These are phyloP conservation scores for Starmerella bacillaris DNA, from an alignment of 805 yeast genomes.

Conservation along the genomic window DNA sequence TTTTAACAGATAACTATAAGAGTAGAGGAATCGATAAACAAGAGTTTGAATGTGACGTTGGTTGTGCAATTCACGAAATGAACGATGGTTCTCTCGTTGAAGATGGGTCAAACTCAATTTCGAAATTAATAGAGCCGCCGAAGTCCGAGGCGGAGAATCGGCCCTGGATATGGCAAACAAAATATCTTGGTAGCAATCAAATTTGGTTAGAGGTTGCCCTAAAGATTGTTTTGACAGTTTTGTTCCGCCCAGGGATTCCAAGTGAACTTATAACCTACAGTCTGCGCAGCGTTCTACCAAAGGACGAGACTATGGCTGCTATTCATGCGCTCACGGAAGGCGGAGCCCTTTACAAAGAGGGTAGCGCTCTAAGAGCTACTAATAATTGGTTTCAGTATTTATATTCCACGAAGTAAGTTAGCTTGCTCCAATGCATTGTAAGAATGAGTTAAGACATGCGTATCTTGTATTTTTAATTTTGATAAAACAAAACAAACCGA, in stretches of 20 bases:
- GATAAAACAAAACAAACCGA: too few species aligned
- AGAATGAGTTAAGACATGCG: too few species aligned
- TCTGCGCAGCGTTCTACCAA: slow-evolving; percentile 16
- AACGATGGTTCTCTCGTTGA: too few species aligned
- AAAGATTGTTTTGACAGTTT: slow-evolving; percentile 29
- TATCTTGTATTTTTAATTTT: too few species aligned
- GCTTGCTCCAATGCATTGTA: too few species aligned
- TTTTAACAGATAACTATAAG: slow-evolving; percentile 29
- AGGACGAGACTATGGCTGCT: slow-evolving; percentile 17
- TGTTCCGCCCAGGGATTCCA: slow-evolving; percentile 40
- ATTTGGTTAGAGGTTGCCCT: slow-evolving; percentile 45
- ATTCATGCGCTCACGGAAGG: slow-evolving; percentile 18
- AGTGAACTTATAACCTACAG: slow-evolving; percentile 15
- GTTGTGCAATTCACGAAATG: slow-evolving; percentile 2
- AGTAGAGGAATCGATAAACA: slow-evolving; percentile 47
- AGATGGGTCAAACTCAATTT: background rate
- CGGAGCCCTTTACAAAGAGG: slow-evolving; percentile 1
- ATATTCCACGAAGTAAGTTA: too few species aligned
- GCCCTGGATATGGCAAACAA: slow-evolving; percentile 15
- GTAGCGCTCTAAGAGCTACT: background rate
- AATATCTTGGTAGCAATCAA: slow-evolving; percentile 28
- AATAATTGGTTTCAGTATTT: slow-evolving; percentile 3
- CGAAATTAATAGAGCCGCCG: slow-evolving; percentile 1
- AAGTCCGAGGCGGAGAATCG: background rate
- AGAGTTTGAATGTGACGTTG: slow-evolving; percentile 9